phyloP scores from a whole-genome alignment of 148 eudicot genomes.

The Fagopyrum homotropicum region DNA sequence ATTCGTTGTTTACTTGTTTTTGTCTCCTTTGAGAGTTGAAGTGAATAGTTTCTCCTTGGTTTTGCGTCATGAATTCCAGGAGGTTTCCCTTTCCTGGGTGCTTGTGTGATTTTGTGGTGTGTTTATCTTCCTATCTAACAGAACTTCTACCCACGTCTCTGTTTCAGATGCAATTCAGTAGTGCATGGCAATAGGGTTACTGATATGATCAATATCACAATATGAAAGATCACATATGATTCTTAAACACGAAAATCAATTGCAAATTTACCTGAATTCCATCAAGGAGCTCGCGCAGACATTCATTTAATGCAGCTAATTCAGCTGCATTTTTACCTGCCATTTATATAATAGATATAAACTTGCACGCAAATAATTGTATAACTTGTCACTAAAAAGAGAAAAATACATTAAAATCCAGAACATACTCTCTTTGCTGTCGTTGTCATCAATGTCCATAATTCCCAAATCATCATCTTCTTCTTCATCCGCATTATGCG shows the following conservation, averaged over 20 bases:
- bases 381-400: not conserved
- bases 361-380: not conserved
- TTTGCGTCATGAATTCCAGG: too few relatives aligned
- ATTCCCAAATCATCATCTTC: constrained; percentile 84
- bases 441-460: constrained; percentile 80
- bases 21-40: too few relatives aligned
- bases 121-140: too few relatives aligned
- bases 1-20: too few relatives aligned
- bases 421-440: constrained; percentile 42
- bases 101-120: too few relatives aligned
- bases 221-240: not conserved
- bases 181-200: too few relatives aligned
- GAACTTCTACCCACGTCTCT: not conserved
- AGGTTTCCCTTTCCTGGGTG: too few relatives aligned
- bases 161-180: not conserved
- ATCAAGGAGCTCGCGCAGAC: constrained; percentile 42
- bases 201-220: too few relatives aligned
- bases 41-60: too few relatives aligned
- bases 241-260: not conserved
- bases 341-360: not conserved
- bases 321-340: constrained; percentile 32
- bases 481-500: constrained; percentile 36
- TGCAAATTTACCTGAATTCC: constrained; percentile 33
- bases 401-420: not conserved
- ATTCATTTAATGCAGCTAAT: constrained; percentile 38